Conservation (phyloP, 2,329 filamentous ascomycete species). For the Cercospora sp. region DNA sequence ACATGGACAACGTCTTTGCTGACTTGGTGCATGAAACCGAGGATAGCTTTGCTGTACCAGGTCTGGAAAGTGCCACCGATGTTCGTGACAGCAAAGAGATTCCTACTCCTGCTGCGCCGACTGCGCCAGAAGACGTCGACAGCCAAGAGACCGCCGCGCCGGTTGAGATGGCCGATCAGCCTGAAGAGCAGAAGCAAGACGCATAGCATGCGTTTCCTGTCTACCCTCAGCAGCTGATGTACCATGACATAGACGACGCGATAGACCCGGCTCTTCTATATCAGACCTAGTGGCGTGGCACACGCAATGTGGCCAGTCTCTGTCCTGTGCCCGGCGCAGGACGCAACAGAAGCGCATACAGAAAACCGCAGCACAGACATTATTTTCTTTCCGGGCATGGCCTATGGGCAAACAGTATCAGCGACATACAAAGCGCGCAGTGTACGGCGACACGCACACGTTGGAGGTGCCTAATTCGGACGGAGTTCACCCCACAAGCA, state of each 20-base stretch:
- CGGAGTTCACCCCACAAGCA: not conserved
- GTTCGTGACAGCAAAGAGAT: constrained; percentile 21
- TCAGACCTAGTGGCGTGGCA: not conserved
- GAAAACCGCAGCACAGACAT: not conserved
- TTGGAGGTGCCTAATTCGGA: not conserved
- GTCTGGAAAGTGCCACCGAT: constrained; percentile 29
- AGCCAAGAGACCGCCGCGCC: constrained; percentile 1
- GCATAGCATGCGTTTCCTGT: not conserved
- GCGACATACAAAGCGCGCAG: not conserved
- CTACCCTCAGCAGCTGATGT: constrained; percentile 6
- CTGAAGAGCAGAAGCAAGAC: constrained; percentile 13
- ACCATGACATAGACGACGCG: not conserved
- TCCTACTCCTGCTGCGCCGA: constrained; percentile 6
- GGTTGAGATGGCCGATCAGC: constrained; percentile 4
- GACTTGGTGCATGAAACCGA: constrained; percentile 40
- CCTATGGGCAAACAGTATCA: not conserved
- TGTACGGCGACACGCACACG: not conserved
- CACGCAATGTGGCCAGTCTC: not conserved
- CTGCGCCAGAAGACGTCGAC: not conserved
- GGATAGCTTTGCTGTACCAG: constrained; percentile 26
- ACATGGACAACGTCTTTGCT: constrained; percentile 40
- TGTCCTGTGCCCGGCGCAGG: not conserved
- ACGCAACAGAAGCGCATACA: not conserved
- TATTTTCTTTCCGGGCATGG: not conserved
- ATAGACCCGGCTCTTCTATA: constrained; percentile 2